Percentiles rank a stretch among this genome's conserved stretches.
Evolutionary conservation across 192 early-diverging fungal genomes (phyloP).

Genomic region (Paraglomus brasilianum): DNA sequence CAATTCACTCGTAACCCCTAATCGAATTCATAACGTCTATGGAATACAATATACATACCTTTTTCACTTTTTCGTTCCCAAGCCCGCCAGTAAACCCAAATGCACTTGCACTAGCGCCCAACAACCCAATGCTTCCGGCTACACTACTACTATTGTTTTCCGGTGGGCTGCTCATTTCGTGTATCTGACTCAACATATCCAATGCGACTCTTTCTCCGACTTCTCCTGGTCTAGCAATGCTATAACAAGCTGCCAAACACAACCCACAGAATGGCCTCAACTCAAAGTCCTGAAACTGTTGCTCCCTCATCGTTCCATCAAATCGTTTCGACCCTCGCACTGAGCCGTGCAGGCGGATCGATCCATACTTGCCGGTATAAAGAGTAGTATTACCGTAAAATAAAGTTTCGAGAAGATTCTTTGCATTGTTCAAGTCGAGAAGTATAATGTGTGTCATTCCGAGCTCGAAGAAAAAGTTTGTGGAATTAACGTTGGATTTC

Average conservation of each 20-base stretch:
- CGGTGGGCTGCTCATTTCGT: background rate
- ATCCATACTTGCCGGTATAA: slow-evolving; percentile 7
- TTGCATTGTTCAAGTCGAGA: slow-evolving; percentile 40
- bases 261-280: slow-evolving; percentile 46
- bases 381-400: slow-evolving; percentile 35
- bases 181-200: slow-evolving; percentile 33
- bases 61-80: slow-evolving; percentile 32
- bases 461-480: slow-evolving; percentile 44
- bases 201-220: slow-evolving; percentile 32
- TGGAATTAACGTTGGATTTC: slow-evolving; percentile 35
- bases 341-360: slow-evolving; percentile 24
- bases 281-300: slow-evolving; percentile 39
- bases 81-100: slow-evolving; percentile 32
- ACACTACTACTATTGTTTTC: slow-evolving; percentile 26
- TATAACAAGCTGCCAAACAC: slow-evolving; percentile 42
- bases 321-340: background rate
- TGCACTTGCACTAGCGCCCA: slow-evolving; percentile 12
- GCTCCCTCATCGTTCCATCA: background rate
- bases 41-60: slow-evolving; percentile 9
- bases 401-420: slow-evolving; percentile 43
- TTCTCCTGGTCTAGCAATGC: slow-evolving; percentile 37
- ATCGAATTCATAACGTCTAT: background rate
- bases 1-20: too few relatives aligned
- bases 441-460: slow-evolving; percentile 44
- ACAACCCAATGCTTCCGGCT: slow-evolving; percentile 26